Conservation (phyloP, 768 basidiomycete species). For the Hysterangium stoloniferum region DNA sequence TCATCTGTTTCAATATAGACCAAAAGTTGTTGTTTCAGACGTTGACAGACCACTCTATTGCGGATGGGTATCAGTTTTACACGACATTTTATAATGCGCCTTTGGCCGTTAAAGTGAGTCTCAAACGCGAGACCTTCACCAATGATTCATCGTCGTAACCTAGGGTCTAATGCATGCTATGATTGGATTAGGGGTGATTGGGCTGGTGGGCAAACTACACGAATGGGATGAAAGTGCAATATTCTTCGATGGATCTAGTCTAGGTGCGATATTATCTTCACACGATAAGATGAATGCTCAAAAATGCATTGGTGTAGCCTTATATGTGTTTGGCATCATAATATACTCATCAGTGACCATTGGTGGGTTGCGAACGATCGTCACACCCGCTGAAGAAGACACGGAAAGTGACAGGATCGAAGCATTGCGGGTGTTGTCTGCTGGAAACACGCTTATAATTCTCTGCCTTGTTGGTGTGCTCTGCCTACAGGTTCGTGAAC, state of each 20-base stretch:
- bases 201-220: constrained; percentile 71
- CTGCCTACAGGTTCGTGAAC: constrained; percentile 55
- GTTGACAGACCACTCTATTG: constrained; percentile 53
- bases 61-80: constrained; percentile 86
- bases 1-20: constrained; percentile 84
- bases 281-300: constrained; percentile 1
- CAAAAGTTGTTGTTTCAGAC: constrained; percentile 71
- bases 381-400: constrained; percentile 45
- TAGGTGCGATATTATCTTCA: constrained; percentile 48
- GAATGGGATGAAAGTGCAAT: constrained; percentile 89
- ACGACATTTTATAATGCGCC: constrained; percentile 90
- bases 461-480: constrained; percentile 59
- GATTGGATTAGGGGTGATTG: constrained; percentile 68
- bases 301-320: constrained; percentile 35
- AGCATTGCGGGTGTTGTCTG: constrained; percentile 74
- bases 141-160: constrained; percentile 4
- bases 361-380: constrained; percentile 70
- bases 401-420: constrained; percentile 61
- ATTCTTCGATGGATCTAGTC: constrained; percentile 87
- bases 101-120: constrained; percentile 79
- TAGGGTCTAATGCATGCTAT: constrained; percentile 86
- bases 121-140: not conserved
- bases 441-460: constrained; percentile 81
- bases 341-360: constrained; percentile 81
- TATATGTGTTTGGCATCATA: constrained; percentile 66